Conservation (phyloP, 306 rosid species). For the Cucurbita ficifolia region DNA sequence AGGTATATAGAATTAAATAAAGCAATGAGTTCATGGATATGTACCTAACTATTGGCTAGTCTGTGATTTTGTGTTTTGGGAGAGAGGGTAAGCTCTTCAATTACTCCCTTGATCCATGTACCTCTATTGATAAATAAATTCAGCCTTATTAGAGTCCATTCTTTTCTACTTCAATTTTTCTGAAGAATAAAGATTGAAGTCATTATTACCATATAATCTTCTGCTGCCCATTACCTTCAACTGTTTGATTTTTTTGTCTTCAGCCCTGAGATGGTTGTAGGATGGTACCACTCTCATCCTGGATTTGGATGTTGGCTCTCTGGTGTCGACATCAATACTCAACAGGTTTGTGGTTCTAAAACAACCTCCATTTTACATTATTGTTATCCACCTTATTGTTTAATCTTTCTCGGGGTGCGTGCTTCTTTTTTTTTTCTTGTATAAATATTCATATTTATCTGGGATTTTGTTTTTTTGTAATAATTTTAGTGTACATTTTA, state of each 20-base stretch:
- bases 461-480: background rate
- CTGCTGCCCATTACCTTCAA: background rate
- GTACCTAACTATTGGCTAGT: background rate
- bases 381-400: background rate
- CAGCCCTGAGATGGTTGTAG: conserved; percentile 98
- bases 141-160: background rate
- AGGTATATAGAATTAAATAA: background rate
- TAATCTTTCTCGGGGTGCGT: background rate
- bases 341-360: conserved; percentile 45
- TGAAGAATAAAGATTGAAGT: background rate
- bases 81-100: background rate
- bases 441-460: background rate
- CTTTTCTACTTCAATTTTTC: background rate
- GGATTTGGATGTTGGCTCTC: conserved; percentile 99
- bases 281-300: conserved; percentile 98
- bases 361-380: background rate
- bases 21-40: background rate
- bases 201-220: background rate
- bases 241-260: conserved; percentile 1
- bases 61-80: background rate
- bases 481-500: background rate
- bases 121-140: too few species aligned
- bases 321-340: conserved; percentile 93
- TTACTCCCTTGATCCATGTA: background rate
- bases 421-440: background rate